These are phyloP conservation scores for Rhodotorula babjevae DNA, from an alignment of 768 basidiomycete species.

Conservation along the genomic window DNA sequence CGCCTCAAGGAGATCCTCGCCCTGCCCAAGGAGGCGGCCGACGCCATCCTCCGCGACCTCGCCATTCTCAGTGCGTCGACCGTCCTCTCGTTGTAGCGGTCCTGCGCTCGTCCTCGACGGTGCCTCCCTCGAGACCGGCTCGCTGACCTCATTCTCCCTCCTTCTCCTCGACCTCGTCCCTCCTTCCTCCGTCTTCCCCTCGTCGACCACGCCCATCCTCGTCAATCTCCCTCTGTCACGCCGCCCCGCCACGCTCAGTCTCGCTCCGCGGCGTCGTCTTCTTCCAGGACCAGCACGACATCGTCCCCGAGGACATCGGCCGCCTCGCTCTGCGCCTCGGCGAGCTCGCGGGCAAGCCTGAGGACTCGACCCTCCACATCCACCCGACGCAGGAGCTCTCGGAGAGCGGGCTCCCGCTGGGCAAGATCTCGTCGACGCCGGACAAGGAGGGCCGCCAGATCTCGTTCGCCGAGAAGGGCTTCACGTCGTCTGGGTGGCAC, in stretches of 20 bases:
- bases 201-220: too few relatives aligned
- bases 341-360: conserved; percentile 44
- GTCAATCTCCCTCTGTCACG: too few relatives aligned
- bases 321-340: conserved; percentile 42
- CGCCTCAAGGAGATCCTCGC: conserved; percentile 22
- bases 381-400: conserved; percentile 44
- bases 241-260: conserved; percentile 38
- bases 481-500: conserved; percentile 26
- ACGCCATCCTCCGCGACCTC: conserved; percentile 29
- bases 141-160: too few relatives aligned
- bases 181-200: not conserved
- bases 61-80: conserved; percentile 30
- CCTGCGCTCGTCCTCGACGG: too few relatives aligned
- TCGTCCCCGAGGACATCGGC: conserved; percentile 44
- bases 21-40: conserved; percentile 27
- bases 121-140: too few relatives aligned
- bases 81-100: not conserved
- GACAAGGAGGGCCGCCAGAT: conserved; percentile 40
- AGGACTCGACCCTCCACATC: conserved; percentile 43
- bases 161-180: not conserved
- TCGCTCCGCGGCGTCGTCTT: conserved; percentile 48
- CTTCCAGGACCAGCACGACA: conserved; percentile 46
- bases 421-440: conserved; percentile 43
- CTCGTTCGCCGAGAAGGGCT: conserved; percentile 36
- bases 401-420: conserved; percentile 45